These are phyloP conservation scores for Primulina tabacum DNA, from an alignment of 257 asterid species.

Conservation along the genomic window DNA sequence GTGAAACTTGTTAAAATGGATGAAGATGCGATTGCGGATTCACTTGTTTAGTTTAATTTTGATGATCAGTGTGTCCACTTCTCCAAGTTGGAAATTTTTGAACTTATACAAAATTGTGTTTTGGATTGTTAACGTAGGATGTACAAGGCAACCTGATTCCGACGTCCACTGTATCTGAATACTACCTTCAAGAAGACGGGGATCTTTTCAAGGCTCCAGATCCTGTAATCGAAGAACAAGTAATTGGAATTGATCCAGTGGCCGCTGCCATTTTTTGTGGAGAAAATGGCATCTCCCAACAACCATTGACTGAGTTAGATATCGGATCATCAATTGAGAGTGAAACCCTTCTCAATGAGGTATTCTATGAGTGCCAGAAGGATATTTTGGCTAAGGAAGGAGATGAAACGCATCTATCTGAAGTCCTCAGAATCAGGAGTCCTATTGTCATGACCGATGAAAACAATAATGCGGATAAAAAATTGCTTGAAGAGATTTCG, in stretches of 20 bases:
- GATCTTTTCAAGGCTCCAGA: conserved; percentile 88
- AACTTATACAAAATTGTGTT: neutral
- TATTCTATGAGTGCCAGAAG: conserved; percentile 80
- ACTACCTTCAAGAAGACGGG: conserved; percentile 77
- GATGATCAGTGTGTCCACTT: neutral
- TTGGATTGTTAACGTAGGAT: conserved; percentile 33
- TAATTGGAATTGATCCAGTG: conserved; percentile 71
- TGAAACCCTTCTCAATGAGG: conserved; percentile 72
- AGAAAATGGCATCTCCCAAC: conserved; percentile 60
- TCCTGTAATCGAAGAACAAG: conserved; percentile 59
- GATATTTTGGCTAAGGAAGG: conserved; percentile 86
- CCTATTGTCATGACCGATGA: conserved; percentile 39
- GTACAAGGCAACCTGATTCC: conserved; percentile 35
- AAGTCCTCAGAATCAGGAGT: conserved; percentile 45
- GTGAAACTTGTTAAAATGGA: neutral
- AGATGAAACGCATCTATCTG: conserved; percentile 53
- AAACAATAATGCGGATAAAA: conserved; percentile 3
- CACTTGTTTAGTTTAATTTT: neutral
- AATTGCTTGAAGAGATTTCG: conserved; percentile 30
- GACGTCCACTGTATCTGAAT: conserved; percentile 49
- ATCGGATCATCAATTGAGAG: conserved; percentile 65
- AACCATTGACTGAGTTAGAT: conserved; percentile 58
- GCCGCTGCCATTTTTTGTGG: conserved; percentile 68
- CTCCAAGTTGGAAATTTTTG: neutral
- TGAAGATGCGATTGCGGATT: too few species aligned